Evolutionary conservation across 371 early-diverging fungal genomes (phyloP), one percentile per base, ranked within the genome.

Genomic region (Cokeromyces recurvatus): DNA sequence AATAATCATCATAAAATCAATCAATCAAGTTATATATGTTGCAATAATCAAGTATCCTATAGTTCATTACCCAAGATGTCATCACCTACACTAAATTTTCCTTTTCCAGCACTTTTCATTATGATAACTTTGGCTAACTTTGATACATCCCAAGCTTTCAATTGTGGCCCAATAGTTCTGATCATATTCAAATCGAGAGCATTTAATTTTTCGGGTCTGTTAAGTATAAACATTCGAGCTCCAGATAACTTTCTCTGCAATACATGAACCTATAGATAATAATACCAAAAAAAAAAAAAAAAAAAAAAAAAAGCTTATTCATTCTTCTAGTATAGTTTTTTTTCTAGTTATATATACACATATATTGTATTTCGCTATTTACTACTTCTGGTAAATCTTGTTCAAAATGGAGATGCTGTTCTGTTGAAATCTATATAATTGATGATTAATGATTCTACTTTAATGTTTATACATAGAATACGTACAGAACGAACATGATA

Each of bases 81-180:
- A 25, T 97, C 98, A 10, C 98, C 97, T 9, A 94, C 93, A 66
- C 97, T 95, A 59, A 95, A 97, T 27, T 90, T 92, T 41, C 79
- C 78, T 20, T 74, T 74, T 27, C 85, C 88, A 19, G 72, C 76
- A 1, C 84, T 82, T 46, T 89, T 87, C 54, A 96, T 57, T 16
- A 97, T 66, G 46, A 97, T 89, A 25, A 93, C 86, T 64, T 92
- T 93, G 63, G 89, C 85, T 31, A 90, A 68, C 38, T 90, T 89
- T 5, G 92, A 91, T 16, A 84, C 75, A 46, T 91, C 84, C 94
- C 95, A 95, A 9, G 87, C 90, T 82, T 84, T 74, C 23, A 97
- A 76, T 61, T 95, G 91, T 9, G 89, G 89, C 27, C 77, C 75
- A 59, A 96, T 92, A 51, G 78, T 76, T 41, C 89, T 64, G 44